phyloP scores from a whole-genome alignment of 1,139 yeast species.

The Debaryomyces nepalensis region DNA sequence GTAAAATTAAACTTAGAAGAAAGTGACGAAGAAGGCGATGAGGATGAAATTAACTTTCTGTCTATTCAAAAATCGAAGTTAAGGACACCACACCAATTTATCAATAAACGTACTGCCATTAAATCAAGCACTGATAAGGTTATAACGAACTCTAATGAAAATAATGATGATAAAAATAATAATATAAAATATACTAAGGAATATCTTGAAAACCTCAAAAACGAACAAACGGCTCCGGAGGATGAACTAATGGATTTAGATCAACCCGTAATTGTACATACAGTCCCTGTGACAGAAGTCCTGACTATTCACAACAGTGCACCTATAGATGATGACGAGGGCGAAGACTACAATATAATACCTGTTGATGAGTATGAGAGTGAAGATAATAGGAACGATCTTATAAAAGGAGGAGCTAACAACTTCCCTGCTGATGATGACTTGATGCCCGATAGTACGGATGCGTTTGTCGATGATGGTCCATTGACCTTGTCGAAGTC shows the following conservation, averaged over 20 bases:
- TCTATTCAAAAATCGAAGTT: not conserved
- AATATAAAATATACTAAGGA: slow-evolving; percentile 1
- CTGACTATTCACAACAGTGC: slow-evolving; percentile 1
- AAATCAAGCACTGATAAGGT: not conserved
- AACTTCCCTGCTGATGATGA: slow-evolving; percentile 14
- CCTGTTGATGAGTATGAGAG: slow-evolving; percentile 8
- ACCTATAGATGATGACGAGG: slow-evolving; percentile 4
- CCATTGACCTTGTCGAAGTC: slow-evolving; percentile 6
- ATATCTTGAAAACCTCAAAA: not conserved
- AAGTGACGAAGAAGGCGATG: slow-evolving; percentile 14
- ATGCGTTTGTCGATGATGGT: slow-evolving; percentile 25
- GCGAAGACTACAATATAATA: slow-evolving; percentile 8
- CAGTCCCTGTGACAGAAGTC: too few species aligned
- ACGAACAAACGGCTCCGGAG: not conserved
- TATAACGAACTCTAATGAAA: too few species aligned
- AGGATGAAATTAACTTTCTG: not conserved
- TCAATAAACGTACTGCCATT: not conserved
- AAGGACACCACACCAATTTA: slow-evolving; percentile 3
- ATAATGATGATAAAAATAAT: too few species aligned
- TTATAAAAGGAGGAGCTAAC: not conserved
- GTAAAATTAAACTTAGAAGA: slow-evolving; percentile 15
- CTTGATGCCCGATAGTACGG: slow-evolving; percentile 23
- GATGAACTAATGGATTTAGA: slow-evolving; percentile 2
- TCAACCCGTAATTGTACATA: not conserved
- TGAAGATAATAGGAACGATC: not conserved